Evolutionary conservation across 257 asterid genomes (phyloP).

Genomic region (Nicotiana benthamiana): DNA sequence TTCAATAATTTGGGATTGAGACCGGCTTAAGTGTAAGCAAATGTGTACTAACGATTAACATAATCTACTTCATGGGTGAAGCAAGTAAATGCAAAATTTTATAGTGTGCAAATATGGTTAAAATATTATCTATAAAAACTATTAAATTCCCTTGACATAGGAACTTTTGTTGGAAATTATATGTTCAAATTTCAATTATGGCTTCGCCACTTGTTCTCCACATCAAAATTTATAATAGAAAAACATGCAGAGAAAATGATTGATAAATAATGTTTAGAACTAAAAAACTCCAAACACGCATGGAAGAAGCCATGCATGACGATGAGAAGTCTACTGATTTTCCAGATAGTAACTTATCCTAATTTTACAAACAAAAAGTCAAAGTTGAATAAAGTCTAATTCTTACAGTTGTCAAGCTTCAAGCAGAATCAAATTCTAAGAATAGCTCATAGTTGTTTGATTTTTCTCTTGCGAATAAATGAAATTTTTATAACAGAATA

Average conservation of each 20-base stretch:
- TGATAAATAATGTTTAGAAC: background rate
- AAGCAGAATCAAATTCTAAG: background rate
- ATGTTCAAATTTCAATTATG: too few species aligned
- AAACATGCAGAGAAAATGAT: background rate
- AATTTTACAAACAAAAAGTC: background rate
- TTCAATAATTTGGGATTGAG: background rate
- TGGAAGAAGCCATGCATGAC: background rate
- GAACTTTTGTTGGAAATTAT: too few species aligned
- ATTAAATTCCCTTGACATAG: too few species aligned
- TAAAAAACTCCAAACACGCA: background rate
- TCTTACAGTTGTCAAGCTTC: background rate
- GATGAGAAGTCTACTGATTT: background rate
- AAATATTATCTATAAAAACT: too few species aligned
- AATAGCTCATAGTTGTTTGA: background rate
- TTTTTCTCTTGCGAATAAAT: background rate
- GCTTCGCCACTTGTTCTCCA: background rate
- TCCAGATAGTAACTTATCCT: background rate
- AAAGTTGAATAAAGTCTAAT: background rate
- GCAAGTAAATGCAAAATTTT: too few species aligned
- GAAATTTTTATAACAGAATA: background rate
- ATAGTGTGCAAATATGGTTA: too few species aligned
- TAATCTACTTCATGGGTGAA: too few species aligned
- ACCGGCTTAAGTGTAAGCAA: background rate
- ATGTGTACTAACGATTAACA: too few species aligned
- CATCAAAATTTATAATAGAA: background rate